A percentile compares a stretch with the other conserved stretches of the same genome.
These are phyloP conservation scores for Hypericum perforatum DNA, from an alignment of 345 rosid genomes.

Conservation along the genomic window DNA sequence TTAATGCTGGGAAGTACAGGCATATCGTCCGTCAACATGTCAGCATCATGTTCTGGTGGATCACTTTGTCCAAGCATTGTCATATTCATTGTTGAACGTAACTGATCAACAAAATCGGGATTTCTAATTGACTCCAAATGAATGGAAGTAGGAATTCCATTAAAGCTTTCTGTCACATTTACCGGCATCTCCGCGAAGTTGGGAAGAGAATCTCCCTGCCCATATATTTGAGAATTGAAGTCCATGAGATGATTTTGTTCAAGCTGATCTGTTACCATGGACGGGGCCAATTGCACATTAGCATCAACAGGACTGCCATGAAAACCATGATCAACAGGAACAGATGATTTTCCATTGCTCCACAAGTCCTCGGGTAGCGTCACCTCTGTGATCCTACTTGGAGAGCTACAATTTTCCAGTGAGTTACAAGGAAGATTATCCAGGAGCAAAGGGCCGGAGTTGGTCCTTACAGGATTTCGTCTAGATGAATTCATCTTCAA, in stretches of 20 bases:
- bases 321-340: constrained; percentile 16
- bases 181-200: constrained; percentile 2
- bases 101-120: neutral
- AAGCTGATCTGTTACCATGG: constrained; percentile 8
- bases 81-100: constrained; percentile 4
- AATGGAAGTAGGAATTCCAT: constrained; percentile 5
- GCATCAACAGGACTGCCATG: constrained; percentile 14
- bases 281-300: constrained; percentile 18
- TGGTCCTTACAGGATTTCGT: constrained; percentile 13
- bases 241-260: constrained; percentile 13
- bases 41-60: constrained; percentile 2
- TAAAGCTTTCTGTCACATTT: constrained; percentile 7
- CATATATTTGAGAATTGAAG: constrained; percentile 7
- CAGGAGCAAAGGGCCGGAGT: constrained; percentile 13
- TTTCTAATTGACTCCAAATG: neutral
- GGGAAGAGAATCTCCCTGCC: constrained; percentile 1
- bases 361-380: constrained; percentile 16
- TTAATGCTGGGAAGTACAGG: constrained; percentile 50
- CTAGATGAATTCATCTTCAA: constrained; percentile 20
- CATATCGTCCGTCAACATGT: constrained; percentile 14
- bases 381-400: constrained; percentile 2
- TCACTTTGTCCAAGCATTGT: constrained; percentile 10
- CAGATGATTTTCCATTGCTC: constrained; percentile 4
- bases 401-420: no score
- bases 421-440: neutral